Base-by-base conservation (phyloP, 108 stramenopile species). In the Cylindrotheca fusiformis region DNA sequence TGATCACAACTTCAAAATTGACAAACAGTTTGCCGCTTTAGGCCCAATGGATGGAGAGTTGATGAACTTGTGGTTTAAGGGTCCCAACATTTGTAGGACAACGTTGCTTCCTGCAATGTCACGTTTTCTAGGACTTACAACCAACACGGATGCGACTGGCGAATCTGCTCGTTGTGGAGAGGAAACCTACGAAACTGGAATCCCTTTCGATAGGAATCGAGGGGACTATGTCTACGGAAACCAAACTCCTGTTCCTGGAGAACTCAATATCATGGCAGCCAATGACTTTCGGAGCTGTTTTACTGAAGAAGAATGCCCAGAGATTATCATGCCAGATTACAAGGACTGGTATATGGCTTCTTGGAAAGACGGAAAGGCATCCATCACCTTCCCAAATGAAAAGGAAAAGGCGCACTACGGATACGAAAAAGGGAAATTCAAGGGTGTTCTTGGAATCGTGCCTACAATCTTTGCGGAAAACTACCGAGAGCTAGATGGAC, bases 361-460 rank as follows among this genome's bases (percentile, higher is more conserved):
- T 48, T n/a, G 27, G 2, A 41, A 23, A 4, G 41, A 73, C 55
- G 78, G 78, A 17, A 58, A 59, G 72, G 12, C 29, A 4, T 46
- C 24, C 18, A 27, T 79, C 2, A 63, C 58, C 8, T 32, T 83
- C 54, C 82, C 82, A 3, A 83, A 83, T 65, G 63, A 60, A 48
- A 54, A 45, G 24, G 78, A 79, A 53, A 28, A 36, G 29, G 27
- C 69, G 28, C 48, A 48, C 21, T 76, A 63, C 32, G 5, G 21
- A 4, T 68, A 67, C 44, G 55, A 74, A 50, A 55, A 61, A 31
- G 18, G 18, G 21, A 25, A 52, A 1, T 62, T 59, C 32, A 52
- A 66, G 14, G 80, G 80, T 4, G 27, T 69, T 23, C 31, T 81
- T 18, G 47, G 67, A 19, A 1, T 81, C 1, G 63, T 68, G 6